Evolutionary conservation across 2,329 filamentous ascomycete genomes (phyloP).

Genomic region (Dactylellina leptospora): DNA sequence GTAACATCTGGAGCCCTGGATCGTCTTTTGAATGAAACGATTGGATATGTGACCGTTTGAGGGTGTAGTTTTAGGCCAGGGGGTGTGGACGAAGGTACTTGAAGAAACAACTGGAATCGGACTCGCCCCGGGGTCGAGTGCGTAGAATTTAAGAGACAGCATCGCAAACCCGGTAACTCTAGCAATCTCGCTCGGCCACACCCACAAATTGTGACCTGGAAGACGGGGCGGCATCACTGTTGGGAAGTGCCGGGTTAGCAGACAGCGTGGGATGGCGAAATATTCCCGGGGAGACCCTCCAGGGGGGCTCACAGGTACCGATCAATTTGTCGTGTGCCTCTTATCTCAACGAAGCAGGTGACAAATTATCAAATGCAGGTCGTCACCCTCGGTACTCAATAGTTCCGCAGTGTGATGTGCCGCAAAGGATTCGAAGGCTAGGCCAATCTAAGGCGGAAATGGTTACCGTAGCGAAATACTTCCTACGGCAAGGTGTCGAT

Average conservation of each 20-base stretch:
- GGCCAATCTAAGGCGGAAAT: constrained; percentile 28
- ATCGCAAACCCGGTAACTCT: constrained; percentile 26
- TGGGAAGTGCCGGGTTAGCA: constrained; percentile 33
- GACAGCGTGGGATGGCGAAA: constrained; percentile 20
- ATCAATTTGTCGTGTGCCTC: constrained; percentile 36
- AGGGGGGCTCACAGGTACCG: constrained; percentile 40
- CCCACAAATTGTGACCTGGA: constrained; percentile 25
- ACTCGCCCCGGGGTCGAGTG: constrained; percentile 32
- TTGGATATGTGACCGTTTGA: constrained; percentile 37
- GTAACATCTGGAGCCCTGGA: constrained; percentile 17
- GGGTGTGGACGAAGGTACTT: constrained; percentile 32
- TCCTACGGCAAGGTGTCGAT: constrained; percentile 37
- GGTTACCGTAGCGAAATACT: constrained; percentile 24
- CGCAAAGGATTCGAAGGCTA: constrained; percentile 30
- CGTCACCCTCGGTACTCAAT: constrained; percentile 2
- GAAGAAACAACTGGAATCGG: constrained; percentile 33
- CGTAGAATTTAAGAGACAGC: constrained; percentile 38
- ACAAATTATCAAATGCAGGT: background rate
- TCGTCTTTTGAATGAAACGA: constrained; percentile 40
- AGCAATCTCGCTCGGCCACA: background rate
- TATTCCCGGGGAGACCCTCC: constrained; percentile 20
- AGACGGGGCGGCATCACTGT: constrained; percentile 25
- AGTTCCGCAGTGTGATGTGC: constrained; percentile 38
- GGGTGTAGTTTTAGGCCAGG: constrained; percentile 18
- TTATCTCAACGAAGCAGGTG: constrained; percentile 47